Evolutionary conservation across 306 rosid species (phyloP), one percentile per base, ranked within the genome.

Genomic region (Hylodesmum podocarpum): DNA sequence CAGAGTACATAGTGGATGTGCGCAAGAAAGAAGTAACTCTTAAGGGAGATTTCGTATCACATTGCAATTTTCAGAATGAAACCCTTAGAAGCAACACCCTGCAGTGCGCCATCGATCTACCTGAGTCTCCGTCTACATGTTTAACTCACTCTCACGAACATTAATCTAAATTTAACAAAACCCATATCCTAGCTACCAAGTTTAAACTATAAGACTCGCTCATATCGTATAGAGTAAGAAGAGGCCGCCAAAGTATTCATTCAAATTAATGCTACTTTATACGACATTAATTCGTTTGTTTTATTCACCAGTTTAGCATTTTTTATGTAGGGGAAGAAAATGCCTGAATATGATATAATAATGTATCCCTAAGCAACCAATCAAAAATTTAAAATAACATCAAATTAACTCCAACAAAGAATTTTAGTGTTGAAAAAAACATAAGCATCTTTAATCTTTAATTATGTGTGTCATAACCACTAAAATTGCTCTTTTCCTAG

Each of bases 1-100:
- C 71, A 24, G 86, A 82, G 75, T 82, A 65, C 79, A 82, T 75
- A 63, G 54, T 82, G 65, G 85, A 82, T 70, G 75, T 76, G 73
- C 0, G 24, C 27, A 82, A 76, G 69, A 36, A 77, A 34, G 82
- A 82, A 82, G 86, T 82, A 57, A 72, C 71, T 9, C 3, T 82
- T 16, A 82, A 82, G 80, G 86, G 86, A 39, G 72, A 72, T 66
- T 82, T 82, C 82, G 46, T 22, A 22, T 44, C 75, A 53, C 54
- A 24, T 4, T 43, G 39, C 75, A 44, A 70, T n/a, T 44, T 71
- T 3, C 40, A 36, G 37, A 1, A 25, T 18, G 61, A 80, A 75
- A 36, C 8, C 53, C n/a, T 37, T 41, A 51, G 66, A 58, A 81
- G 61, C 28, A 40, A 39, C 10, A 24, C 54, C 57, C 12, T 53